Evolutionary conservation across 345 rosid genomes (phyloP), one percentile per base, ranked within the genome.

Genomic region (Iberis pinnata): DNA sequence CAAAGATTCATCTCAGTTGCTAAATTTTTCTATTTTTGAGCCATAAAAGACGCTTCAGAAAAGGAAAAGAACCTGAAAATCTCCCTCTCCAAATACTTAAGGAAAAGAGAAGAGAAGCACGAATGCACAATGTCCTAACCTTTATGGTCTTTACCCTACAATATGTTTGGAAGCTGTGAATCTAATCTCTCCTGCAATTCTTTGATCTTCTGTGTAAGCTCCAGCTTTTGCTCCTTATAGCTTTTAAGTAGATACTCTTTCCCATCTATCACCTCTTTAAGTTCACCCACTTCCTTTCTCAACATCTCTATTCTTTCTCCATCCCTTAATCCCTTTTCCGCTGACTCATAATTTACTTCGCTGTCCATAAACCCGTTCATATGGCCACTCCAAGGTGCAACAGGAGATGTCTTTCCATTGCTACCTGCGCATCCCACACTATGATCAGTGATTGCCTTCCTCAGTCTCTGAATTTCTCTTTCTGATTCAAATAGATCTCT

Each of bases 391-490:
- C 93, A 76, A 36, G 64, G 70, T 43, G 59, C 64, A 43, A 65
- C 53, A 7, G 70, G 59, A 36, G 64, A 65, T 58, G 70, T 51
- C 48, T 58, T 65, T 8, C 75, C 82, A 8, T 75, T 72, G 59
- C 48, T 10, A 22, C 60, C 62, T 5, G 50, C 53, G 26, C 70
- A 79, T 40, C 71, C 83, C 52, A 78, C 70, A 32, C 82, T 83
- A 55, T 83, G 94, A 71, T 85, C 97, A n/a, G 95, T 84, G 10
- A 92, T 85, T n/a, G 82, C 94, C 72, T 88, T 88, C 67, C 99
- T 77, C 53, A 92, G 81, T 52, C 83, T 79, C 76, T 88, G 89
- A 39, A 85, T 77, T 71, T 92, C 95, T 67, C 82, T 80, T 75
- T 81, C 81, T 1, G 94, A 92, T 65, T 80, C 86, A 15, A 81